phyloP scores from a whole-genome alignment of 2,329 filamentous ascomycete genomes.

The Cladophialophora psammophila region DNA sequence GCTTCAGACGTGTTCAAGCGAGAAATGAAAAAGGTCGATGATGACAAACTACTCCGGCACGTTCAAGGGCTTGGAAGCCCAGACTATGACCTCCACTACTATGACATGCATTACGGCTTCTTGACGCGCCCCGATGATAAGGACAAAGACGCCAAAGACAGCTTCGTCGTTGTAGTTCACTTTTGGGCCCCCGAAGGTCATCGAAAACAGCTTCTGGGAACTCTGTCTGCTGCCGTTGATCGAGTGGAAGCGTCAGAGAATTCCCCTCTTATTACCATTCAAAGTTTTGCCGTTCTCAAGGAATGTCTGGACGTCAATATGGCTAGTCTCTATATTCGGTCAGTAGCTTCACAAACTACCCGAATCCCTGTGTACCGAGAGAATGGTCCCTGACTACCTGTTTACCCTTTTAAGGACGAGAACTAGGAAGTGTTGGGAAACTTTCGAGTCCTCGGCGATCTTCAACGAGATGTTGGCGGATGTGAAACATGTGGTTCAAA shows the following conservation, averaged over 20 bases:
- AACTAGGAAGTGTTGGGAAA: slow-evolving; percentile 17
- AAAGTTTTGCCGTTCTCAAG: slow-evolving; percentile 8
- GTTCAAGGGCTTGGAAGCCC: slow-evolving; percentile 24
- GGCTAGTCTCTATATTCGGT: slow-evolving; percentile 8
- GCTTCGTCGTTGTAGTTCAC: slow-evolving; percentile 21
- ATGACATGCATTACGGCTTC: slow-evolving; percentile 19
- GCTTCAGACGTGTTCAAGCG: slow-evolving; percentile 18
- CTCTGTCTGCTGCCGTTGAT: slow-evolving; percentile 4
- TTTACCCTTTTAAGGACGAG: too few relatives aligned
- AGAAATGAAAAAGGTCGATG: slow-evolving; percentile 43
- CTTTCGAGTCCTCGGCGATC: slow-evolving; percentile 3
- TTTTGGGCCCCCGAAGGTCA: slow-evolving; percentile 22
- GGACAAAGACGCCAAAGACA: slow-evolving; percentile 19
- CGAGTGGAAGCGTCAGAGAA: background rate
- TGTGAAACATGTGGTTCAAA: slow-evolving; percentile 3
- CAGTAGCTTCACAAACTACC: too few relatives aligned
- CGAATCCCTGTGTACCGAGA: too few relatives aligned
- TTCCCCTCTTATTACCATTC: background rate
- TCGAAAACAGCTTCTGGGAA: slow-evolving; percentile 26
- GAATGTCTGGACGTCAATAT: slow-evolving; percentile 4
- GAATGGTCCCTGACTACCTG: too few relatives aligned
- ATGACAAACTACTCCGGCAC: slow-evolving; percentile 27
- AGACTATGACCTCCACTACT: slow-evolving; percentile 28
- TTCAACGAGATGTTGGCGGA: slow-evolving; percentile 10
- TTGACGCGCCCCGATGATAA: slow-evolving; percentile 16